Percentiles rank a stretch among this genome's conserved stretches.
Conservation (phyloP, 805 yeast genomes). For the Candida krabiensis region DNA sequence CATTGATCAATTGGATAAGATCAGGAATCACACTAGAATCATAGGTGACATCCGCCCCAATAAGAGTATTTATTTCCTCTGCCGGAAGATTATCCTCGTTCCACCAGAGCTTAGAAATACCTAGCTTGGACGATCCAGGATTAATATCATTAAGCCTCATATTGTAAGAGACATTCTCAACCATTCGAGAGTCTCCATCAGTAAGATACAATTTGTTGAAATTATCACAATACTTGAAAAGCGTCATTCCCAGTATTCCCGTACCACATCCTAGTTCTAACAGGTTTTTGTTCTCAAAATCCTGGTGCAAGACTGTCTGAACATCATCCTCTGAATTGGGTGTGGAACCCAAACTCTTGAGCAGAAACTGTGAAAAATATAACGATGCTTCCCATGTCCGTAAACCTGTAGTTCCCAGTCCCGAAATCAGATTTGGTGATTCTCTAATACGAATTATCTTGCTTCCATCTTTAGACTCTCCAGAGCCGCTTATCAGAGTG, state of each 20-base stretch:
- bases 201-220: conserved; percentile 44
- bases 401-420: conserved; percentile 82
- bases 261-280: conserved; percentile 91
- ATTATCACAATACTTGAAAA: conserved; percentile 30
- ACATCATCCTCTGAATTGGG: conserved; percentile 2
- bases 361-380: conserved; percentile 55
- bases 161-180: conserved; percentile 47
- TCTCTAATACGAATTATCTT: conserved; percentile 45
- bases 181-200: conserved; percentile 64
- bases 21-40: conserved; percentile 60
- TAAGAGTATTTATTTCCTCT: conserved; percentile 44
- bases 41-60: conserved; percentile 90
- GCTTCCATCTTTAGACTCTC: conserved; percentile 4
- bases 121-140: conserved; percentile 14
- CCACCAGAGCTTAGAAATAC: conserved; percentile 59
- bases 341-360: conserved; percentile 16
- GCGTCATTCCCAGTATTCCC: conserved; percentile 66
- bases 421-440: conserved; percentile 63
- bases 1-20: conserved; percentile 50
- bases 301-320: neutral
- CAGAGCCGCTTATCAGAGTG: conserved; percentile 23
- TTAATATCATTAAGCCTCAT: conserved; percentile 42
- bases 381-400: conserved; percentile 95
- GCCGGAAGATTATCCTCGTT: conserved; percentile 43
- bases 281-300: conserved; percentile 34